Evolutionary conservation across 208 protist genomes (phyloP).

Genomic region (Wallacemonas sp.): DNA sequence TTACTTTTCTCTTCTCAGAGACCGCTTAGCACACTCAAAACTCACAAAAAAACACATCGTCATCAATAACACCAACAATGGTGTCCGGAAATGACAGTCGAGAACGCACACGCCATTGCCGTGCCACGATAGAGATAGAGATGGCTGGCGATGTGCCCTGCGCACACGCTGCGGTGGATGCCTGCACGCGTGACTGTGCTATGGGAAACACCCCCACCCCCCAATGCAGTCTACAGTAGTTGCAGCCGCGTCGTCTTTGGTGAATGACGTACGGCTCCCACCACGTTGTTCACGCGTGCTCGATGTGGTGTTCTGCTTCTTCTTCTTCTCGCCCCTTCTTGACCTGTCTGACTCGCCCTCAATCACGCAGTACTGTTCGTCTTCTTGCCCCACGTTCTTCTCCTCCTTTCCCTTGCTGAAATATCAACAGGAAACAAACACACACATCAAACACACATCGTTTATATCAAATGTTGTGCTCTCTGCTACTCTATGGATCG

Average conservation of each 20-base stretch:
- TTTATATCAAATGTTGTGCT: neutral
- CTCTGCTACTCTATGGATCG: neutral
- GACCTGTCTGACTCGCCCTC: neutral
- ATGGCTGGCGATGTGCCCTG: too few relatives aligned
- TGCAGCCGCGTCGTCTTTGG: too few relatives aligned
- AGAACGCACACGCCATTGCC: neutral
- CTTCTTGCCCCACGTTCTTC: neutral
- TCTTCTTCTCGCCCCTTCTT: neutral
- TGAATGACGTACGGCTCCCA: too few relatives aligned
- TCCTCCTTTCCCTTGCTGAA: neutral
- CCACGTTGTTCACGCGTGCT: neutral
- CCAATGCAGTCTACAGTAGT: neutral
- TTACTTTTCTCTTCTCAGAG: neutral
- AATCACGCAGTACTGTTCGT: too few relatives aligned
- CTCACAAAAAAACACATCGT: too few relatives aligned
- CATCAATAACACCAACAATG: neutral
- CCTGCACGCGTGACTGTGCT: too few relatives aligned
- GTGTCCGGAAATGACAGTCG: neutral
- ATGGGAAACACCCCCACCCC: too few relatives aligned
- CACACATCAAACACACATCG: neutral
- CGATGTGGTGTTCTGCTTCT: neutral
- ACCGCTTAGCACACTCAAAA: neutral
- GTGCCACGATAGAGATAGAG: too few relatives aligned
- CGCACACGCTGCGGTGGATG: too few relatives aligned
- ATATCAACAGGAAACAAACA: neutral